Evolutionary conservation across 164 flowering plant genomes (phyloP).

Genomic region (Aristolochia fimbriata): DNA sequence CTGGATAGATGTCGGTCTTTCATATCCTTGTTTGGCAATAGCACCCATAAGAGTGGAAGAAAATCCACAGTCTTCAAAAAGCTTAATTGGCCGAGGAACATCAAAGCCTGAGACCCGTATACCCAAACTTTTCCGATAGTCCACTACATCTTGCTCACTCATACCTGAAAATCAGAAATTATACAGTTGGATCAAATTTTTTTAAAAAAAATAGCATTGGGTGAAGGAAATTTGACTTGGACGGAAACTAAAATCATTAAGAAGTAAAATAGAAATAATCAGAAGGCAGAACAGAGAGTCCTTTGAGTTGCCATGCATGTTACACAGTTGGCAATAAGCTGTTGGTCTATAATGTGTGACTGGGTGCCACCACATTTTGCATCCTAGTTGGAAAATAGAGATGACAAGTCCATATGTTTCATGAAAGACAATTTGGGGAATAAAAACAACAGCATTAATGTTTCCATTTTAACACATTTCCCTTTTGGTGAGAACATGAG

Average conservation of each 20-base stretch:
- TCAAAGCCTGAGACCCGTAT: constrained; percentile 98
- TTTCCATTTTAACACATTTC: too few relatives aligned
- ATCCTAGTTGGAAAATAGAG: too few relatives aligned
- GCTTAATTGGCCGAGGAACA: constrained; percentile 75
- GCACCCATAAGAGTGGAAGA: constrained; percentile 69
- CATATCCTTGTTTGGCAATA: constrained; percentile 78
- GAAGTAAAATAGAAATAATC: too few relatives aligned
- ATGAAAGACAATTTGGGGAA: too few relatives aligned
- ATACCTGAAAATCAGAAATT: constrained; percentile 38
- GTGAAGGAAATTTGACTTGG: neutral
- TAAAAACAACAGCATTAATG: too few relatives aligned
- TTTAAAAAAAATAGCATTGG: neutral
- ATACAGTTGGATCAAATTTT: neutral
- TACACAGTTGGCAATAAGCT: too few relatives aligned
- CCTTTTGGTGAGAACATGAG: too few relatives aligned
- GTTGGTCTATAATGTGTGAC: too few relatives aligned
- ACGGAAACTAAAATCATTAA: neutral
- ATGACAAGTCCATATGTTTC: too few relatives aligned
- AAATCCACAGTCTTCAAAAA: constrained; percentile 85
- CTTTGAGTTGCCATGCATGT: too few relatives aligned
- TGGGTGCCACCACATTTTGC: too few relatives aligned
- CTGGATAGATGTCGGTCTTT: constrained; percentile 90
- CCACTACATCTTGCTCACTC: constrained; percentile 79
- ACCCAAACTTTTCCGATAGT: constrained; percentile 56
- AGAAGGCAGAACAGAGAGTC: too few relatives aligned